Percentiles rank a stretch among this genome's conserved stretches.
Conservation (phyloP, 2,329 filamentous ascomycete species). For the Mycogone perniciosa region DNA sequence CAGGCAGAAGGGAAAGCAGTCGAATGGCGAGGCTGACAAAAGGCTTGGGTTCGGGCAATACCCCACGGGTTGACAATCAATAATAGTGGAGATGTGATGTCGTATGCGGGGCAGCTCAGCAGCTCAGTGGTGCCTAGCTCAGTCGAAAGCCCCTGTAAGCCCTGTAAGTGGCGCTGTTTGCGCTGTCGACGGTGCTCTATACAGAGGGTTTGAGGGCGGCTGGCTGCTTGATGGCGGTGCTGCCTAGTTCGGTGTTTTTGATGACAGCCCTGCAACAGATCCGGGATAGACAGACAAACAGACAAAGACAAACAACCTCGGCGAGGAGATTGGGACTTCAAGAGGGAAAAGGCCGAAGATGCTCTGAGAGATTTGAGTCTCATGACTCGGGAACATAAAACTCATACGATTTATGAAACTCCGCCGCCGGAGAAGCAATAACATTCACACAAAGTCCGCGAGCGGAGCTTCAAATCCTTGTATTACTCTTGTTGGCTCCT, state of each 20-base stretch:
- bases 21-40: conserved; percentile 15
- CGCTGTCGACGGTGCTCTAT: neutral
- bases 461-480: conserved; percentile 1
- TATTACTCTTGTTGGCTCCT: too few species aligned
- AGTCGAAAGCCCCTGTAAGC: neutral
- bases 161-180: neutral
- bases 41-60: conserved; percentile 3
- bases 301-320: too few species aligned
- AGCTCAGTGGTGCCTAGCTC: neutral
- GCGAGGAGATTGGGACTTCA: too few species aligned
- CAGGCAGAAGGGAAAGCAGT: conserved; percentile 5
- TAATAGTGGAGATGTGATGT: conserved; percentile 9
- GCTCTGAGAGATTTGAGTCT: too few species aligned
- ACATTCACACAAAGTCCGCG: conserved; percentile 6
- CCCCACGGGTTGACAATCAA: neutral
- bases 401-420: neutral
- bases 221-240: too few species aligned
- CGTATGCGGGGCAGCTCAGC: conserved; percentile 8
- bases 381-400: too few species aligned
- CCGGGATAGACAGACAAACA: too few species aligned
- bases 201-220: too few species aligned
- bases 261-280: too few species aligned
- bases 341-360: too few species aligned
- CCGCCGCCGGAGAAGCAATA: neutral
- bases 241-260: too few species aligned